A percentile compares a stretch with the other conserved stretches of the same genome.
These are phyloP conservation scores for Nicotiana otophora DNA, from an alignment of 257 asterid species.

Conservation along the genomic window DNA sequence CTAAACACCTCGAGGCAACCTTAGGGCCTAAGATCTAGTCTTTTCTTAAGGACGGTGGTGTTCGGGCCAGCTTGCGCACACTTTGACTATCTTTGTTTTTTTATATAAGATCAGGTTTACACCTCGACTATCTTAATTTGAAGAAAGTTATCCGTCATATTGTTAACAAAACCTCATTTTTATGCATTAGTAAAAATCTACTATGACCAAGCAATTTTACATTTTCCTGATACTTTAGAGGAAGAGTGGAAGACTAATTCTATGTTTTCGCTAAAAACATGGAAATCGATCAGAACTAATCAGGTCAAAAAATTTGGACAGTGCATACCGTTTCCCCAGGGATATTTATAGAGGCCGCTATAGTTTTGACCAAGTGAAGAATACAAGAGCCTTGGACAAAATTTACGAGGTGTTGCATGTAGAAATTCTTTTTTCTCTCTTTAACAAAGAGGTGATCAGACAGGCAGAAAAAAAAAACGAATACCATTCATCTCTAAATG, in stretches of 20 bases:
- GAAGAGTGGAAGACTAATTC: background rate
- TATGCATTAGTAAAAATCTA: background rate
- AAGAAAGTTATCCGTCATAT: background rate
- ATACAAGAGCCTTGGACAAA: background rate
- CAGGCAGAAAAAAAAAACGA: background rate
- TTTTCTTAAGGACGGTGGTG: no score
- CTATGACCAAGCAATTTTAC: background rate
- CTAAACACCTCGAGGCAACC: no score
- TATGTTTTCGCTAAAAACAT: background rate
- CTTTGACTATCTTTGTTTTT: no score
- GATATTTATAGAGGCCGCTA: background rate
- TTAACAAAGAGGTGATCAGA: background rate
- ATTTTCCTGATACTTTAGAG: background rate
- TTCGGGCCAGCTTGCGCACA: no score
- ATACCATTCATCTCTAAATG: background rate
- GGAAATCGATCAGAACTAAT: background rate
- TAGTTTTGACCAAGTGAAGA: background rate
- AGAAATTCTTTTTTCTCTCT: background rate
- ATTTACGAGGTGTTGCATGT: background rate
- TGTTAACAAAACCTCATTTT: background rate
- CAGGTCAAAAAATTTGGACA: background rate
- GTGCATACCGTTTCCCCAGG: background rate
- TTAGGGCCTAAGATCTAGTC: no score
- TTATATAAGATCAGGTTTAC: no score
- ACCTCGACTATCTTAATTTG: no score